phyloP scores from a whole-genome alignment of 306 rosid species.

The Dryas drummondii region DNA sequence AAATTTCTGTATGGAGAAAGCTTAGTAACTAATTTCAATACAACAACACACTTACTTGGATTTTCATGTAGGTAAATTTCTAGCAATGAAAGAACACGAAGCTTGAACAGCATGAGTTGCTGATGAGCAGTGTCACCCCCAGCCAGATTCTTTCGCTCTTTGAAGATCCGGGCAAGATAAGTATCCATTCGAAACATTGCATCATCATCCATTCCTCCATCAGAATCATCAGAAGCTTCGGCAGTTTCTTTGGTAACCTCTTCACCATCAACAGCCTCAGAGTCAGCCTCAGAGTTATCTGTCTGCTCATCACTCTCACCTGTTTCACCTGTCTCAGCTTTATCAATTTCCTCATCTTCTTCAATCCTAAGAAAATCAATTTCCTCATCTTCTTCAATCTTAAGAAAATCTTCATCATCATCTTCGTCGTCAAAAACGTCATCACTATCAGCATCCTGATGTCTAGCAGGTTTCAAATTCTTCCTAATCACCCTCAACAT shows the following conservation, averaged over 20 bases:
- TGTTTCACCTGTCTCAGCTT: constrained; percentile 69
- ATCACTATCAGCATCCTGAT: constrained; percentile 56
- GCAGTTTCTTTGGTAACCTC: constrained; percentile 44
- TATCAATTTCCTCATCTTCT: constrained; percentile 74
- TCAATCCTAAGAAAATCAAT: constrained; percentile 74
- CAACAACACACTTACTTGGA: constrained; percentile 55
- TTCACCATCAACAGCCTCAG: constrained; percentile 65
- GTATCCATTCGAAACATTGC: constrained; percentile 92
- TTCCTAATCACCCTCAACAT: constrained; percentile 83
- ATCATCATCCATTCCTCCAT: constrained; percentile 97
- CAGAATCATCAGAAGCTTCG: constrained; percentile 85
- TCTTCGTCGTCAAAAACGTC: constrained; percentile 45
- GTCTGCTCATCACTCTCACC: constrained; percentile 83
- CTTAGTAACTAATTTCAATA: neutral
- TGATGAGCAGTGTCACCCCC: constrained; percentile 86
- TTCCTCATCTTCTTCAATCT: constrained; percentile 75
- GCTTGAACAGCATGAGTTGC: constrained; percentile 86
- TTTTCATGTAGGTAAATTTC: constrained; percentile 93
- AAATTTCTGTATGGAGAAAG: neutral
- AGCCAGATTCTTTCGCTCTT: constrained; percentile 71
- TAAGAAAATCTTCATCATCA: constrained; percentile 57
- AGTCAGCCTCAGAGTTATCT: constrained; percentile 50
- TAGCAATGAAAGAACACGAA: constrained; percentile 83
- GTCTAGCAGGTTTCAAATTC: constrained; percentile 78
- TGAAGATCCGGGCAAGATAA: constrained; percentile 77